These are phyloP conservation scores for Carex pumila DNA, from an alignment of 176 grass and related monocot genomes.

Conservation along the genomic window DNA sequence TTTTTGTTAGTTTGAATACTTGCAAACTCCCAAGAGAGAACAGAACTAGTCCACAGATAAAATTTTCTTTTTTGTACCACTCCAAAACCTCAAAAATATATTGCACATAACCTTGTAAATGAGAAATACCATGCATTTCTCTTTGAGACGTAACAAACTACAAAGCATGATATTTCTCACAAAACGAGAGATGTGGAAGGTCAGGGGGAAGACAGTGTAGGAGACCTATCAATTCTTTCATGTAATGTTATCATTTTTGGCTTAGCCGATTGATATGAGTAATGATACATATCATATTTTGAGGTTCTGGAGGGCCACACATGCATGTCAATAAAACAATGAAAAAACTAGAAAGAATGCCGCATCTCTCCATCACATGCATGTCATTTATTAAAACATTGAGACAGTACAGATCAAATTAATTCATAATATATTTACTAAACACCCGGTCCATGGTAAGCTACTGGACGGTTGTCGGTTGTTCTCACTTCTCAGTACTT, in stretches of 20 bases:
- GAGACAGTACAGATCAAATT: background rate
- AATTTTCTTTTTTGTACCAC: background rate
- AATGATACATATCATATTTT: background rate
- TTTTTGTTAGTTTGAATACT: background rate
- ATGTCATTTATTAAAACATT: background rate
- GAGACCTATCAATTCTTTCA: background rate
- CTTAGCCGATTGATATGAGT: background rate
- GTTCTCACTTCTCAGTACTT: background rate
- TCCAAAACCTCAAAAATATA: background rate
- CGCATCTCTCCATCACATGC: background rate
- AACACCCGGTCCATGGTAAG: background rate
- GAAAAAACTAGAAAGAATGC: background rate
- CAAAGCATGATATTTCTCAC: background rate
- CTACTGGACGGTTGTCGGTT: background rate
- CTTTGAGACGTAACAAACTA: background rate
- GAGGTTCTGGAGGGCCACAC: background rate
- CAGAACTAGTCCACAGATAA: background rate
- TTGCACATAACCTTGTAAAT: background rate
- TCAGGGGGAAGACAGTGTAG: background rate
- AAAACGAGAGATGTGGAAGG: background rate
- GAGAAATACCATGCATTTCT: background rate
- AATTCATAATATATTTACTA: background rate
- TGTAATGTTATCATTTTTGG: background rate
- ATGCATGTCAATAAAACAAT: background rate
- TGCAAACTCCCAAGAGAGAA: background rate